These are phyloP conservation scores for Nemania sp. DNA, from an alignment of 2,329 filamentous ascomycete genomes.

Conservation along the genomic window DNA sequence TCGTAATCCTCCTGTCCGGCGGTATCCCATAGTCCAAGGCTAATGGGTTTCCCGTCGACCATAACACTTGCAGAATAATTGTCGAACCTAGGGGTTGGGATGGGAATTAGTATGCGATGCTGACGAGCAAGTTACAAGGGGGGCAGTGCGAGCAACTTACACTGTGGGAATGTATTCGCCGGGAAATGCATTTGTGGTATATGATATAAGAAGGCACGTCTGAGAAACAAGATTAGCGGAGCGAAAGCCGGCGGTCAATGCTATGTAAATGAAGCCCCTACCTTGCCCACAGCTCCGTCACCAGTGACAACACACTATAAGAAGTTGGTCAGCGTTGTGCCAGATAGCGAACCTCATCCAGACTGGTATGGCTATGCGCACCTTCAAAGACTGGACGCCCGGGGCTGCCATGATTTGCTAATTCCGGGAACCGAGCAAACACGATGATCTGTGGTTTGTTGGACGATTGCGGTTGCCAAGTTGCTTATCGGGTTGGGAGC, in stretches of 20 bases:
- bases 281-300: conserved; percentile 99
- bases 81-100: conserved; percentile 71
- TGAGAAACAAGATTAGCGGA: conserved; percentile 42
- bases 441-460: conserved; percentile 20
- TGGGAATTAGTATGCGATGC: conserved; percentile 22
- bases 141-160: conserved; percentile 54
- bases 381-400: conserved; percentile 90
- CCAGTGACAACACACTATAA: conserved; percentile 94
- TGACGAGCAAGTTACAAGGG: background rate
- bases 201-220: conserved; percentile 99
- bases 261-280: conserved; percentile 50
- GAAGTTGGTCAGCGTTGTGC: conserved; percentile 40
- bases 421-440: conserved; percentile 23
- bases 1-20: conserved; percentile 99
- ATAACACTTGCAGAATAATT: conserved; percentile 99
- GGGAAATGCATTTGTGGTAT: conserved; percentile 99
- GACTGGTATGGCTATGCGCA: conserved; percentile 46
- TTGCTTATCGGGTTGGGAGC: conserved; percentile 13
- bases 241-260: background rate
- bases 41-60: conserved; percentile 98
- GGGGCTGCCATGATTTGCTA: conserved; percentile 73
- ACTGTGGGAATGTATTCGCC: conserved; percentile 99
- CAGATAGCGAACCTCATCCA: conserved; percentile 10
- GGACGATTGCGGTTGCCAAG: conserved; percentile 14
- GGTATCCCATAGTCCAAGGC: conserved; percentile 96